phyloP scores from a whole-genome alignment of 2,329 filamentous ascomycete species.

The Sordariomycetes sp. region DNA sequence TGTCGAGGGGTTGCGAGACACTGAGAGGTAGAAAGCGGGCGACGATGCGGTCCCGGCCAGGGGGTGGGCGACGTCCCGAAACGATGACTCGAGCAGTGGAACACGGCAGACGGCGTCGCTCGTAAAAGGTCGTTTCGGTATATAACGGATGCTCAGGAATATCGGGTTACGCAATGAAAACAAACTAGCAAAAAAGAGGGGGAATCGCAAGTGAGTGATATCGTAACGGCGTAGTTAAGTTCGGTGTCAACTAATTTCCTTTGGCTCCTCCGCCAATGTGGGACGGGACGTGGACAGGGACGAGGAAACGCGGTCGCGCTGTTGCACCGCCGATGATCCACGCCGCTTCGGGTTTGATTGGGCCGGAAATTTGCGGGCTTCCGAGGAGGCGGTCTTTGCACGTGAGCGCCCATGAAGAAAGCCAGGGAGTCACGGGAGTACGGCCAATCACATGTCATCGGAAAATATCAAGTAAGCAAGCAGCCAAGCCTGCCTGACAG shows the following conservation, averaged over 20 bases:
- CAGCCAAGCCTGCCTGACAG: too few species aligned
- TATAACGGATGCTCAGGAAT: not conserved
- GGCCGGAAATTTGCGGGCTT: slow-evolving; percentile 1
- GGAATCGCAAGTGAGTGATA: not conserved
- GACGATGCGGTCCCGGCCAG: not conserved
- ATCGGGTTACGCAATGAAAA: not conserved
- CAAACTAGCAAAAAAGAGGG: not conserved
- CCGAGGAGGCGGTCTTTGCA: not conserved
- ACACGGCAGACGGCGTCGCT: not conserved
- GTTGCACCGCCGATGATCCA: not conserved
- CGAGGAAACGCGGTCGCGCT: slow-evolving; percentile 4
- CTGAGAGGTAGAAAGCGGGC: not conserved
- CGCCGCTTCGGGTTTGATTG: slow-evolving; percentile 4
- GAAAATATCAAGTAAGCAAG: not conserved
- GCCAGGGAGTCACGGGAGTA: not conserved
- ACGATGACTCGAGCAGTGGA: not conserved
- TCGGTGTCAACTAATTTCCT: slow-evolving; percentile 3
- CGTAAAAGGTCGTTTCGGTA: not conserved
- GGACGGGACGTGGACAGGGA: not conserved
- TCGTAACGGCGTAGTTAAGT: not conserved
- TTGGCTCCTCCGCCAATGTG: slow-evolving; percentile 1
- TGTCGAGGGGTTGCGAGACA: not conserved
- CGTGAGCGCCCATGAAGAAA: not conserved
- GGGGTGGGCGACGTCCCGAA: not conserved
- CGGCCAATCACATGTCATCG: not conserved